Conservation (phyloP, 2,329 filamentous ascomycete species). For the Pseudogymnoascus pannorum region DNA sequence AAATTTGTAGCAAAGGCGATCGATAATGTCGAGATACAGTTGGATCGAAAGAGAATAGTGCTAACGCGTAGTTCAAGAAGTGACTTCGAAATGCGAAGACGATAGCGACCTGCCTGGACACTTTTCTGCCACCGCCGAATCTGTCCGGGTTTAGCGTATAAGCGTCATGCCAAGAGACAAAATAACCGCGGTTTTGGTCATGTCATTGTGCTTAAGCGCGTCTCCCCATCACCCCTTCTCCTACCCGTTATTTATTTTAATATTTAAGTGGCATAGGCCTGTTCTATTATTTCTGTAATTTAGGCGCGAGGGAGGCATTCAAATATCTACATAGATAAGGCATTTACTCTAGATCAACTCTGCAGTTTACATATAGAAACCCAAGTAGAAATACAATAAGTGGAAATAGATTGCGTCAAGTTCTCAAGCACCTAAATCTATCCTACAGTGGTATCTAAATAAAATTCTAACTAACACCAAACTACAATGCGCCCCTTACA, state of each 20-base stretch:
- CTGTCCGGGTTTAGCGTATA: background rate
- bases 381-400: background rate
- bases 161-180: background rate
- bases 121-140: conserved; percentile 5
- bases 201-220: too few species aligned
- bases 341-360: too few species aligned
- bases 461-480: background rate
- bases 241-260: background rate
- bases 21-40: background rate
- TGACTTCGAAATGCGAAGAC: background rate
- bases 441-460: background rate
- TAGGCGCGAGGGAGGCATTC: background rate
- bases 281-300: background rate
- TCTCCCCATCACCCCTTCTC: background rate
- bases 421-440: background rate
- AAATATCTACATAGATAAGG: background rate
- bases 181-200: too few species aligned
- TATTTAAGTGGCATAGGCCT: too few species aligned
- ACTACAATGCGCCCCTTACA: background rate
- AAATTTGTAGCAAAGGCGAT: background rate
- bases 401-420: background rate
- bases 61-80: conserved; percentile 4
- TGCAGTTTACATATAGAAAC: too few species aligned
- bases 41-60: background rate
- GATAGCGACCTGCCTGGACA: conserved; percentile 4